Evolutionary conservation across 176 grass and related monocot species (phyloP).

Genomic region (Cymbopogon citratus): DNA sequence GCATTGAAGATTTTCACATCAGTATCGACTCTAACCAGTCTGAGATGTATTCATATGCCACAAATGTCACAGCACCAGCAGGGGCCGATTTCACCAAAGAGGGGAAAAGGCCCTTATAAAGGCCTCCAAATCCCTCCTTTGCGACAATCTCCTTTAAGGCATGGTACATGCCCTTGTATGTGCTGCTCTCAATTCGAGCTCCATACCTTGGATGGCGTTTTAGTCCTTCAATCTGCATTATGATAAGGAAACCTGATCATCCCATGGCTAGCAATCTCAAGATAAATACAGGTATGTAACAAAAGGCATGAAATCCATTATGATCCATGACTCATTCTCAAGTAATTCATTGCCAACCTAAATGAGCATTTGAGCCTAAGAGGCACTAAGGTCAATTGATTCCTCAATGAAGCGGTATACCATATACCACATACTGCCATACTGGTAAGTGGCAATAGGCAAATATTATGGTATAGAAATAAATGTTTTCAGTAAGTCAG

Average conservation of each 20-base stretch:
- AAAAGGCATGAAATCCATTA: background rate
- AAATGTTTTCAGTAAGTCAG: background rate
- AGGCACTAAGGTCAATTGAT: background rate
- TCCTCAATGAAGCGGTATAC: background rate
- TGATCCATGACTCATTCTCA: background rate
- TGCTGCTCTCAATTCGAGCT: slow-evolving; percentile 54
- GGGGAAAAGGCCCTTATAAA: slow-evolving; percentile 93
- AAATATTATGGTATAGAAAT: background rate
- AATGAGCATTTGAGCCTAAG: background rate
- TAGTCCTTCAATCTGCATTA: slow-evolving; percentile 81
- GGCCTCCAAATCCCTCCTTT: slow-evolving; percentile 63
- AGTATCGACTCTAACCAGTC: slow-evolving; percentile 67
- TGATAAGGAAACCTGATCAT: background rate
- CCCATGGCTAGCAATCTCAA: background rate
- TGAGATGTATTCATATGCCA: slow-evolving; percentile 90
- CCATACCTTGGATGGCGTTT: slow-evolving; percentile 87
- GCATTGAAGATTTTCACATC: slow-evolving; percentile 45
- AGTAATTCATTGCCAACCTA: background rate
- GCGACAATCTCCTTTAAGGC: slow-evolving; percentile 73
- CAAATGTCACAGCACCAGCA: slow-evolving; percentile 89
- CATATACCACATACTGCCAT: background rate
- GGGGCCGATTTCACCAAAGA: slow-evolving; percentile 94
- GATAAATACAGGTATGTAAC: background rate
- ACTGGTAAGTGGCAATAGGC: background rate
- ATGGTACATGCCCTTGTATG: slow-evolving; percentile 84